Evolutionary conservation across 2,329 filamentous ascomycete species (phyloP), one percentile per base, ranked within the genome.

Genomic region (Knufia petricola): DNA sequence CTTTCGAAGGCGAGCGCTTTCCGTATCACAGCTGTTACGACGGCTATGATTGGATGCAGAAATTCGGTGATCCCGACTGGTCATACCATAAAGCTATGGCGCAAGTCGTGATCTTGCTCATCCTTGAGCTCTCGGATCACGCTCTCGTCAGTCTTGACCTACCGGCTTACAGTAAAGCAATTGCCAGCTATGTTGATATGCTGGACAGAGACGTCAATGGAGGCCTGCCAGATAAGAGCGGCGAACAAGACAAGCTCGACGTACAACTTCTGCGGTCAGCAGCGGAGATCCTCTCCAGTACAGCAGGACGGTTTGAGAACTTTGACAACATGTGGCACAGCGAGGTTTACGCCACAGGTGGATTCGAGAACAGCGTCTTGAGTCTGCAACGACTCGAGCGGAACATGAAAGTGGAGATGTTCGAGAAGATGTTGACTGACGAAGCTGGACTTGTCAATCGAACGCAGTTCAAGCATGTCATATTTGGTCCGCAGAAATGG

Each of bases 391-490:
- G 92, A n/a, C 68, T 83, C 52, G 77, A 76, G 34, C 87, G 90
- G 64, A 96, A 96, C 64, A 75, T 77, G 48, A 79, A 81, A 54
- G 83, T 95, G 77, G 78, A 80, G 2, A 72, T 73, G 46, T 95
- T 98, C 61, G 92, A 98, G 63, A 84, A 82, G 7, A 74, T 86
- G 60, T 67, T 98, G 46, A 69, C 96, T 23, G 92, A 98, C 68
- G 63, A 88, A 45, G 52, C 50, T 4, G 57, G 55, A 1, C 43
- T 57, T 17, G 46, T 43, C 32, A 87, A 87, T 58, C 82, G 90
- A 55, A 85, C 85, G 3, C 92, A 96, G 67, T 98, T 88, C 74
- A 95, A 94, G 66, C 92, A 95, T 66, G 77, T 94, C 61, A 70
- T 98, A 49, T 94, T 89, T 63, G 90, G 85, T 1, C 92, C 92